Evolutionary conservation across 1,284 basidiomycete genomes (phyloP), one percentile per base, ranked within the genome.

Genomic region (Neolentinus lepideus): DNA sequence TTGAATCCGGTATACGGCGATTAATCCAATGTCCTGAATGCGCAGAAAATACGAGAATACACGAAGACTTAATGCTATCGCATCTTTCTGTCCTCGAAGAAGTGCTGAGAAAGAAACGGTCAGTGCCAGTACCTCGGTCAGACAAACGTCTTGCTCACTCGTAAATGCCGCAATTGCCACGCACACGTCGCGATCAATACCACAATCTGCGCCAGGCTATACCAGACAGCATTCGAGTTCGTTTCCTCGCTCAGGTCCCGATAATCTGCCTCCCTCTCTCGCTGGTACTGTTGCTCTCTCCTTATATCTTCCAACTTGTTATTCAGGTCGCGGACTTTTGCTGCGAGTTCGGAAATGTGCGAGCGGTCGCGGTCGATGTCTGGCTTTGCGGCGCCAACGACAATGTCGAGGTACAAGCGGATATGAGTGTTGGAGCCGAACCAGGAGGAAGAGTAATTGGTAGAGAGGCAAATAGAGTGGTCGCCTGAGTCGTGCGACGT

Each of bases 241-340:
- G 92, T 95, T 27, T 74, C 67, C 72, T 99, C 97, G 63, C 90
- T 93, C 58, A 98, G 71, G 70, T 96, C 77, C 45, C 97, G 79
- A 69, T 92, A 99, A 61, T 88, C 85, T n/a, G 89, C 80, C 72
- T 99, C 97, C 57, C 93, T 78, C 70, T 99, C 96, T 47, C 97
- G 81, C 76, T 99, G 95, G 68, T 97, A 99, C 69, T 97, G 93
- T 75, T 99, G 97, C 72, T 99, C 97, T 46, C 93, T 80, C 55
- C 93, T 79, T 61, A 99, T 90, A 66, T 98, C 94, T 67, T 92
- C 88, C 54, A 99, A 77, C 70, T 94, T 95, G 62, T 85, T 80
- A 72, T 98, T 99, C 56, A 99, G 77, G 62, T 98, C 95, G 29
- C 92, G 83, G 48, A 99, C 81, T 68, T 92, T 94, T 54, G 81